Evolutionary conservation across 306 rosid genomes (phyloP), one percentile per base, ranked within the genome.

Genomic region (Malus fusca): DNA sequence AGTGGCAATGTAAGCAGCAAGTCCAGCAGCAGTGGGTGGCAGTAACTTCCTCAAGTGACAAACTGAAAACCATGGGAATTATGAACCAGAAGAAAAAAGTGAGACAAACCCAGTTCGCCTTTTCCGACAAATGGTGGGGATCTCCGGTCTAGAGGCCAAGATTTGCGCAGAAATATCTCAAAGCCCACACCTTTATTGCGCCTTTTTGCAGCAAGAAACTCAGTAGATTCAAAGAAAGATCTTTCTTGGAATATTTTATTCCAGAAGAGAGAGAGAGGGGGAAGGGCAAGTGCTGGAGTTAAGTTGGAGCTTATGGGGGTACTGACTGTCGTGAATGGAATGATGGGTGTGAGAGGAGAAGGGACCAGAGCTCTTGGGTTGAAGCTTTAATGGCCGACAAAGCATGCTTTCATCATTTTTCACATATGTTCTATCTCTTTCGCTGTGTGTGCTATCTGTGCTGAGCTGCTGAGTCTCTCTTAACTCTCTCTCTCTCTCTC

Each of bases 321-420:
- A 15, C 56, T 74, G 43, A 59, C 68, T 48, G 71, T 63, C 66
- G 71, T 37, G 73, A 81, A 56, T 23, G 67, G 68, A 77, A 75
- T 82, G 80, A 74, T 82, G 69, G 71, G 69, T 60, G 70, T 65
- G 66, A 79, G 70, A 35, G 76, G 66, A 69, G 52, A 69, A 73
- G 42, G 68, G 66, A 43, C 72, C 60, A 70, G 79, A 69, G 77
- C 72, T 84, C 82, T 65, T 61, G 30, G 76, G 25, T 84, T 61
- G 87, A 85, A 86, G 88, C 80, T 86, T 60, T 71, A 84, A 82
- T 88, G 96, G 92, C 93, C 93, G 93, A 90, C 93, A 88, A 83
- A 77, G 93, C 91, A 85, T 87, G 96, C 81, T 71, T 43, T 80
- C 78, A 76, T 83, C 81, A 89, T 84, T 69, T 56, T 59, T 83